Conservation (phyloP, 176 grass and related monocot species). For the Cenchrus americanus region DNA sequence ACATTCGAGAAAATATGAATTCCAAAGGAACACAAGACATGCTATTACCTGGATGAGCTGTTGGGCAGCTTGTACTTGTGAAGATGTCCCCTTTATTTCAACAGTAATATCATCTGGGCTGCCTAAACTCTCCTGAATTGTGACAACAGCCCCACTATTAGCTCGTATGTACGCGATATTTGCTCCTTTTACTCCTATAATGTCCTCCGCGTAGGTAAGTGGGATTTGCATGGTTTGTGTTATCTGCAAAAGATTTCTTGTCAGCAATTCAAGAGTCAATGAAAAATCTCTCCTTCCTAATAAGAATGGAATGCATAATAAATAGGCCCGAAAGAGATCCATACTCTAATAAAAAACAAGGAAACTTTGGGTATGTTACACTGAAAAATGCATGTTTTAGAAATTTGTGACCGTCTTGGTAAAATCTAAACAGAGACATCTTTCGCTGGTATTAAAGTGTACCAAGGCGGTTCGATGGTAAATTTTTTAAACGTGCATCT, state of each 20-base stretch:
- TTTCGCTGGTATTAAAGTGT: too few species aligned
- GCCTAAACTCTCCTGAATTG: conserved; percentile 85
- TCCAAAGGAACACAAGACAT: not conserved
- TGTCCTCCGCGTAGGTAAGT: conserved; percentile 93
- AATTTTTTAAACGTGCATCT: too few species aligned
- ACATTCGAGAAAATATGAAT: not conserved
- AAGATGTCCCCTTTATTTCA: conserved; percentile 94
- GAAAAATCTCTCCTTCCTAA: not conserved
- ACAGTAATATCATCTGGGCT: conserved; percentile 94
- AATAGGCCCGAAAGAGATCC: conserved; percentile 12
- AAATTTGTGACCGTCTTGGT: too few species aligned
- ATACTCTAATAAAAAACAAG: too few species aligned
- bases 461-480: too few species aligned
- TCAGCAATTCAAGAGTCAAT: conserved; percentile 32
- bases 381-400: too few species aligned
- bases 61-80: conserved; percentile 89
- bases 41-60: conserved; percentile 81
- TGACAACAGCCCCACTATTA: conserved; percentile 81
- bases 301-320: conserved; percentile 31
- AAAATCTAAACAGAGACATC: too few species aligned
- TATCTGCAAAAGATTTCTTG: conserved; percentile 59
- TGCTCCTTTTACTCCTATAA: conserved; percentile 89
- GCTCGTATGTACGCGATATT: conserved; percentile 94
- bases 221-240: conserved; percentile 99
- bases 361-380: too few species aligned